Evolutionary conservation across 2,329 filamentous ascomycete species (phyloP).

Genomic region (Phyllosticta capitalensis): DNA sequence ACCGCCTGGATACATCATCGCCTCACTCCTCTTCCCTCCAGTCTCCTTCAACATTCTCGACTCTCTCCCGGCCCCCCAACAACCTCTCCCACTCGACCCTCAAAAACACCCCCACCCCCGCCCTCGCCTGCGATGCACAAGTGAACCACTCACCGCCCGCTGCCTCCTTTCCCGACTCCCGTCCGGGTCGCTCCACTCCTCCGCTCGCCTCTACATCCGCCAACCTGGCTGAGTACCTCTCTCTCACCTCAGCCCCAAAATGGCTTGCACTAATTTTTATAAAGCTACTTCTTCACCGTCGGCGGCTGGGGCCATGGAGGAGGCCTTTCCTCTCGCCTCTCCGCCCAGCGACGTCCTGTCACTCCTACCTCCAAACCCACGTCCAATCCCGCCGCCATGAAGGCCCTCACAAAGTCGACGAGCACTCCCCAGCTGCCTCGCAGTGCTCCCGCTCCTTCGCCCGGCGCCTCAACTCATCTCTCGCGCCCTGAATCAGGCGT

Average conservation of each 20-base stretch:
- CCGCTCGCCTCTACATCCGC: background rate
- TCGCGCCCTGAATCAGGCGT: slow-evolving; percentile 44
- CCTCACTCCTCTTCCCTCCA: slow-evolving; percentile 5
- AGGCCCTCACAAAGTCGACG: slow-evolving; percentile 28
- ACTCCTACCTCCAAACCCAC: slow-evolving; percentile 20
- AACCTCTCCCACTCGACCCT: background rate
- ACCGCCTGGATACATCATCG: slow-evolving; percentile 10
- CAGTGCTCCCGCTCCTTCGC: slow-evolving; percentile 8
- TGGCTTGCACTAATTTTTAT: background rate
- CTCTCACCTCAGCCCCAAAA: background rate
- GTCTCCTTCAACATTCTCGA: background rate
- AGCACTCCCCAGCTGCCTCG: slow-evolving; percentile 27
- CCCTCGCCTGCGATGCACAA: slow-evolving; percentile 6
- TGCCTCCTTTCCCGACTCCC: slow-evolving; percentile 7
- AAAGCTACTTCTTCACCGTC: slow-evolving; percentile 21
- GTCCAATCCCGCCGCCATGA: slow-evolving; percentile 15
- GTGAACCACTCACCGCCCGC: slow-evolving; percentile 8
- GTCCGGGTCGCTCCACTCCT: slow-evolving; percentile 4
- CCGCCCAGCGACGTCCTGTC: slow-evolving; percentile 23
- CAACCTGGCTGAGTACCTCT: slow-evolving; percentile 22
- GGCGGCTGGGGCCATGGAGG: slow-evolving; percentile 25
- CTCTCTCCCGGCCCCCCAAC: slow-evolving; percentile 1
- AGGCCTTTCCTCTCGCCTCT: slow-evolving; percentile 21
- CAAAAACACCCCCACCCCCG: background rate
- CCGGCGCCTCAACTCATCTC: slow-evolving; percentile 2